These are phyloP conservation scores for Rosa persica DNA, from an alignment of 306 rosid species.

Conservation along the genomic window DNA sequence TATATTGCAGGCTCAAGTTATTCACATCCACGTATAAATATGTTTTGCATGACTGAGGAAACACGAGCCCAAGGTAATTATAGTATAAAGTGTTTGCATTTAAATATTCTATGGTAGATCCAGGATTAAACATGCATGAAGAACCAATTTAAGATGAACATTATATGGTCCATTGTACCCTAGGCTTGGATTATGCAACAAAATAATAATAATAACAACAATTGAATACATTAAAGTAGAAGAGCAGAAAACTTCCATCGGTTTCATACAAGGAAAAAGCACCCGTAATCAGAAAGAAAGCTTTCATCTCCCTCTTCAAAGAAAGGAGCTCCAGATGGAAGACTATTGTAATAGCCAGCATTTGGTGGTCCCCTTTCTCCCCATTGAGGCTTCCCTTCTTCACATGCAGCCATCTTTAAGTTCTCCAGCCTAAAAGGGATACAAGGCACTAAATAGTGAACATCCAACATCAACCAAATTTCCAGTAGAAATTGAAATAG, in stretches of 20 bases:
- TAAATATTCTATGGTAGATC: not conserved
- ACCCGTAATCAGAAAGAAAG: slow-evolving; percentile 46
- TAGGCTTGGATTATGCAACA: not conserved
- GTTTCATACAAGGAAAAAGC: slow-evolving; percentile 44
- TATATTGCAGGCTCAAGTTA: not conserved
- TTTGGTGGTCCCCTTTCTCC: slow-evolving; percentile 39
- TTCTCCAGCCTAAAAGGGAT: slow-evolving; percentile 36
- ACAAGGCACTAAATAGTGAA: slow-evolving; percentile 8
- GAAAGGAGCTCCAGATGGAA: slow-evolving; percentile 37
- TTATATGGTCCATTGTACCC: not conserved
- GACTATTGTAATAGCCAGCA: slow-evolving; percentile 36
- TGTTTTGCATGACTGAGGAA: not conserved
- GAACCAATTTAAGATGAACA: not conserved
- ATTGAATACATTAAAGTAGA: not conserved
- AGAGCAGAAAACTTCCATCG: slow-evolving; percentile 2
- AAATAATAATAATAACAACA: not conserved
- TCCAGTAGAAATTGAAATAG: not conserved
- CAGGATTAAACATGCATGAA: not conserved
- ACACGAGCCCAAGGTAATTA: not conserved
- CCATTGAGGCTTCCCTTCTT: slow-evolving; percentile 46
- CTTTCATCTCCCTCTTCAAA: slow-evolving; percentile 39
- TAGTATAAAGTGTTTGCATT: not conserved
- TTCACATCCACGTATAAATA: not conserved
- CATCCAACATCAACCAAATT: not conserved
- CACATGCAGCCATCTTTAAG: slow-evolving; percentile 30